Evolutionary conservation across 495 filamentous ascomycete species (phyloP), one percentile per base, ranked within the genome.

Genomic region (Penicillium flavigenum): DNA sequence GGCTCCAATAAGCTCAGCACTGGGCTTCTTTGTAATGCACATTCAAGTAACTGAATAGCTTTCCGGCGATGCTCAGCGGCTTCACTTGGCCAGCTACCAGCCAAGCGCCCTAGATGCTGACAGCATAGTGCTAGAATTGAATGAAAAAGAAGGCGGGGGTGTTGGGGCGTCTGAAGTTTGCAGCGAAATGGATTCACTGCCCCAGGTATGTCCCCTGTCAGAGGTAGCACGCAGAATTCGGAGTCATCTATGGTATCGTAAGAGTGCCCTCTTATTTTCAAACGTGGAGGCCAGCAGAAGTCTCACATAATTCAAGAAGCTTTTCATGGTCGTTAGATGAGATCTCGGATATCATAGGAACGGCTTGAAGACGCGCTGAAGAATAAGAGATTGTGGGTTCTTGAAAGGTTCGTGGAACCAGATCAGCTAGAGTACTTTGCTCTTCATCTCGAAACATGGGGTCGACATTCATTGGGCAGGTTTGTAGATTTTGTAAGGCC

Each of bases 111-210:
- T 6, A 63, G 24, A 29, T 66, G 63, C 22, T 56, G 56, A 57
- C 54, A 66, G 39, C 57, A 66, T 17, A 66, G 41, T 0, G 63
- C 63, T n/a, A 66, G 42, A 9, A 66, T 58, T 2, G 61, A 39
- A 51, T 66, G 63, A 20, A 63, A 52, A 17, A 66, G 45, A 24
- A 61, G 39, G 2, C 48, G 27, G 0, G 60, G 59, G 5, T 46
- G 32, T 24, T 57, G 57, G 0, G 50, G 50, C 11, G 50, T 47
- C 22, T 57, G 53, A 6, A 20, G 47, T 16, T 34, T 47, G 27
- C 44, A 60, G 20, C 61, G 61, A 19, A 62, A 65, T 4, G 62
- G 62, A 36, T 64, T 64, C 16, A 58, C n/a, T 2, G 50, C 19
- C 22, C 44, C 44, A 8, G 44, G 44, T 5, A 47, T 48, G 34